Percentiles rank a stretch among this genome's conserved stretches.
Evolutionary conservation across 1,139 yeast species (phyloP).

Genomic region (Zygoascus sp.): DNA sequence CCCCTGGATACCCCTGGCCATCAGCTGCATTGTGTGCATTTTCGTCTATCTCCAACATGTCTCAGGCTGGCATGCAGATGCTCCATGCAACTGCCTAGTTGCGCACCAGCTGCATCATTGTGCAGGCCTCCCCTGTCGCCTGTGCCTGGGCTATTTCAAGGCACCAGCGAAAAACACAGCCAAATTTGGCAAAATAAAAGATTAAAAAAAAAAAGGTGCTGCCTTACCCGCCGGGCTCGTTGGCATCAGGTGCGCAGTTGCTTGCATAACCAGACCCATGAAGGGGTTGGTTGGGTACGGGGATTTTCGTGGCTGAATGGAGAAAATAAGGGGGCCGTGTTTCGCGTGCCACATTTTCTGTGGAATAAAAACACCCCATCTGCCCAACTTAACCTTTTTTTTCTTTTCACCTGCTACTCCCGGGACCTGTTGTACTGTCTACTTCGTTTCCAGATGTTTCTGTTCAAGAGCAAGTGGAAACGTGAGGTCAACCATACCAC

Average conservation of each 20-base stretch:
- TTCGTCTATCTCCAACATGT: not conserved
- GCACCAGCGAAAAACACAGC: too few relatives aligned
- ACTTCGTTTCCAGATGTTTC: constrained; percentile 2
- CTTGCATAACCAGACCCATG: too few relatives aligned
- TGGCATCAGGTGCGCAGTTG: too few relatives aligned
- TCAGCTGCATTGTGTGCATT: not conserved
- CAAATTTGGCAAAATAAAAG: too few relatives aligned
- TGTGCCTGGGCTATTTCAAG: too few relatives aligned
- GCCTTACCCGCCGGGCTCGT: too few relatives aligned
- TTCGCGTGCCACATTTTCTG: not conserved
- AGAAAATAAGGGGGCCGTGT: not conserved
- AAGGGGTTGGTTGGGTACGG: not conserved
- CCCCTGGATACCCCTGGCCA: not conserved
- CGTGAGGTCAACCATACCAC: constrained; percentile 27
- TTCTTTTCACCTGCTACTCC: too few relatives aligned
- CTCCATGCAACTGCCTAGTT: not conserved
- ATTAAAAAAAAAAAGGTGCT: too few relatives aligned
- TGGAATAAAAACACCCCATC: too few relatives aligned
- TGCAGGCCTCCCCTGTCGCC: too few relatives aligned
- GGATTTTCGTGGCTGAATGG: not conserved
- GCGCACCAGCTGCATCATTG: not conserved
- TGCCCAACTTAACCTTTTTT: too few relatives aligned
- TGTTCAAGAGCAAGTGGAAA: constrained; percentile 26
- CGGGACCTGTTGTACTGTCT: too few relatives aligned
- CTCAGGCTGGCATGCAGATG: not conserved